Base-by-base conservation (phyloP, 2,329 filamentous ascomycete genomes). In the Aureobasidium sp. region DNA sequence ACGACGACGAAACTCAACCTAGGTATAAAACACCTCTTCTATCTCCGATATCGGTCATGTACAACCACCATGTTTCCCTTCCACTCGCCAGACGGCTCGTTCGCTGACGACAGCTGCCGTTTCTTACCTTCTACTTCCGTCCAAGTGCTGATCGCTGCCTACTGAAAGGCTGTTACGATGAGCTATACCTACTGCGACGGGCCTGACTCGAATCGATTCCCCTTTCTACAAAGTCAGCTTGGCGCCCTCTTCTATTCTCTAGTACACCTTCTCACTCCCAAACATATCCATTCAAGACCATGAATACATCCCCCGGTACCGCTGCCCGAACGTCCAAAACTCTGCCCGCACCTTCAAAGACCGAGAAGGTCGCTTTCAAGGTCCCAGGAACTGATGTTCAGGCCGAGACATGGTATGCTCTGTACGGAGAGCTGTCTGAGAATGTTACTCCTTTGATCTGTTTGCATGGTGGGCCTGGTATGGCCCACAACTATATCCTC, bases 381-480 rank as follows among this genome's bases (percentile, higher is more conserved):
- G 67, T 73, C 31, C 66, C 71, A 11, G 53, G 61, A 15, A 71
- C 73, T 27, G 70, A 70, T n/a, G 67, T 73, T 37, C 66, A 70
- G 19, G 73, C 71, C 48, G 66, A 73, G 56, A 78, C 76, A n/a
- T 73, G 69, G 66, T 78, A 77, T 66, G 68, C 69, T 39, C 63
- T 77, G 47, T 73, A 71, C 66, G 76, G 76, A 29, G 66, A 73
- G 48, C 66, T 76, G 22, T 67, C 66, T 5, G 65, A 67, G 19
- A 48, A 58, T 29, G 63, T 63, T 5, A 66, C 65, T 29, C 74
- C 70, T 12, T 63, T 78, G 7, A 70, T 79, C 22, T 67, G 68
- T 39, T 66, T 78, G 12, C 78, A 80, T 66, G 78, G 78, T 58
- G 79, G 78, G 0, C 78, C 78, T 1, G 80, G 79, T n/a, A 72